A percentile compares a stretch with the other conserved stretches of the same genome.
phyloP scores from a whole-genome alignment of 306 rosid genomes.

The Dryas octopetala region DNA sequence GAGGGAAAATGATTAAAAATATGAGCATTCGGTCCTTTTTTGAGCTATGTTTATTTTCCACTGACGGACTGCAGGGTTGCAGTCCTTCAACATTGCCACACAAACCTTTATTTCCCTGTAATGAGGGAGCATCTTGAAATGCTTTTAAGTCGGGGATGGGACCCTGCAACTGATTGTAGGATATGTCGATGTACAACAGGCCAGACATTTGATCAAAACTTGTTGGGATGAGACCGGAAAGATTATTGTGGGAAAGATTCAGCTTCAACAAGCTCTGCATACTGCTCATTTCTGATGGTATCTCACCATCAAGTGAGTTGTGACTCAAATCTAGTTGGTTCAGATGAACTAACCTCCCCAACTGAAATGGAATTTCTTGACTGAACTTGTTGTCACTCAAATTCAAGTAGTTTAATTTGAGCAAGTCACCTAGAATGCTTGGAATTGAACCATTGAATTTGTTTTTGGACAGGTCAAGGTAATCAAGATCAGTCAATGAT shows the following conservation, averaged over 20 bases:
- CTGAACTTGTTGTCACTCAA: constrained; percentile 21
- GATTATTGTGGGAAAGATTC: constrained; percentile 37
- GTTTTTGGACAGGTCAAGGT: constrained; percentile 29
- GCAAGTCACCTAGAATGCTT: constrained; percentile 14
- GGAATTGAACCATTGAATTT: constrained; percentile 24
- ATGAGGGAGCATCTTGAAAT: constrained; percentile 10
- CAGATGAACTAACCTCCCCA: constrained; percentile 14
- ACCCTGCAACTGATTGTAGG: constrained; percentile 24
- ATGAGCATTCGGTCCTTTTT: background rate
- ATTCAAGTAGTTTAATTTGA: constrained; percentile 9
- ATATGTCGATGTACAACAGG: constrained; percentile 5
- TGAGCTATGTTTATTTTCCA: background rate
- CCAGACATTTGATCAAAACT: background rate
- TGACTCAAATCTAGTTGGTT: constrained; percentile 25
- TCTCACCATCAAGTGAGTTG: constrained; percentile 27
- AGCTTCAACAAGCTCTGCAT: constrained; percentile 10
- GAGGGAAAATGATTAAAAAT: constrained; percentile 1
- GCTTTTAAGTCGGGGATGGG: constrained; percentile 17
- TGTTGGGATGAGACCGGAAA: constrained; percentile 24
- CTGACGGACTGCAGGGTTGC: background rate
- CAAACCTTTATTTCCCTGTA: constrained; percentile 11
- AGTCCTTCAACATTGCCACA: constrained; percentile 13
- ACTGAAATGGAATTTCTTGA: constrained; percentile 24
- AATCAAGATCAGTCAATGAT: background rate
- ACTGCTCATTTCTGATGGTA: constrained; percentile 19